Percentiles rank a stretch among this genome's conserved stretches.
Conservation (phyloP, 441 rosid species). For the Mallotus repandus region DNA sequence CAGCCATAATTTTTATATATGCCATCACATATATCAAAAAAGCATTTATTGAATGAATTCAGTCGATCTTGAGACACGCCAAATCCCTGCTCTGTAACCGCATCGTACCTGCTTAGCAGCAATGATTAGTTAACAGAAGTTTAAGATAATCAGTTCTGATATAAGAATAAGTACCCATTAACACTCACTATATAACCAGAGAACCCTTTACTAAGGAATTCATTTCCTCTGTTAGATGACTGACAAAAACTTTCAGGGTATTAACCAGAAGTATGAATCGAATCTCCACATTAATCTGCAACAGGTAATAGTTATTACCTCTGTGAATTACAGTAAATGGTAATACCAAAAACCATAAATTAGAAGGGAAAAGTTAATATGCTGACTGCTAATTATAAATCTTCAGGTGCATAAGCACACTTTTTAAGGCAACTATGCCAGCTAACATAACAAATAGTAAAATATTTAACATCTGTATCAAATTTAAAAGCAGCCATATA, state of each 20-base stretch:
- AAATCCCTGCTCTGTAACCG: slow-evolving; percentile 57
- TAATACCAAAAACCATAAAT: too few relatives aligned
- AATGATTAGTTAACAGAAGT: slow-evolving; percentile 10
- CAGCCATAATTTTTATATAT: slow-evolving; percentile 72
- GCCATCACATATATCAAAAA: slow-evolving; percentile 82
- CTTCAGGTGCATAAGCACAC: too few relatives aligned
- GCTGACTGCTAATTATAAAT: too few relatives aligned
- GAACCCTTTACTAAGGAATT: slow-evolving; percentile 62
- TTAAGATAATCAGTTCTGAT: neutral
- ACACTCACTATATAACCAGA: slow-evolving; percentile 69
- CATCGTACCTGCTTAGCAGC: slow-evolving; percentile 61
- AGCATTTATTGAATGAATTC: slow-evolving; percentile 64
- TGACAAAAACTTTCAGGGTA: slow-evolving; percentile 60
- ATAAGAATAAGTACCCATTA: too few relatives aligned
- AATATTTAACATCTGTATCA: too few relatives aligned
- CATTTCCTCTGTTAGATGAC: slow-evolving; percentile 64
- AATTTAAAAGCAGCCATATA: too few relatives aligned
- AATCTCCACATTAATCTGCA: slow-evolving; percentile 72
- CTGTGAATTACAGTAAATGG: too few relatives aligned
- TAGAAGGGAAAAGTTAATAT: slow-evolving; percentile 20
- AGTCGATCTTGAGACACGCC: slow-evolving; percentile 70
- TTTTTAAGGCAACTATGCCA: too few relatives aligned
- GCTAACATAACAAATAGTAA: too few relatives aligned
- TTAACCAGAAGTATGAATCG: slow-evolving; percentile 37
- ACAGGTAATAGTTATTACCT: neutral